These are phyloP conservation scores for Bremia lactucae DNA, from an alignment of 352 stramenopile genomes.

Conservation along the genomic window DNA sequence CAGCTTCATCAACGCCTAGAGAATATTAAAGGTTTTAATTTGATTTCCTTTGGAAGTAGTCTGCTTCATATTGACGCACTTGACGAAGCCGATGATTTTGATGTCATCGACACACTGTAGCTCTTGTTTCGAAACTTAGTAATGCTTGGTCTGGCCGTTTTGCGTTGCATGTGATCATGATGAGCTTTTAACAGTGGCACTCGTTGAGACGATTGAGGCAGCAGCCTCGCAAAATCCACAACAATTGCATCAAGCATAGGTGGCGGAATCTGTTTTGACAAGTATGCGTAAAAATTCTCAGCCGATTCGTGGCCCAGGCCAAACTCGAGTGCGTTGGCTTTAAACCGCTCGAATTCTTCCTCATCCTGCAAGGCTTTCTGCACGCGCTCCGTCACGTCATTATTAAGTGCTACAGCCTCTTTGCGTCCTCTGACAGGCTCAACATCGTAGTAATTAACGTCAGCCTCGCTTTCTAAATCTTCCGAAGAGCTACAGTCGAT, in stretches of 20 bases:
- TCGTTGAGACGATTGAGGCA: conserved; percentile 46
- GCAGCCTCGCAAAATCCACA: conserved; percentile 65
- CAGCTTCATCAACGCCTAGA: conserved; percentile 21
- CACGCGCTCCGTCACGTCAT: conserved; percentile 63
- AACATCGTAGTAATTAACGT: conserved; percentile 54
- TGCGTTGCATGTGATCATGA: conserved; percentile 35
- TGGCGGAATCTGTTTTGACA: conserved; percentile 40
- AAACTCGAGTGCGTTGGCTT: conserved; percentile 62
- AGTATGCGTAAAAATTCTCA: conserved; percentile 55
- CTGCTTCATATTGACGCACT: conserved; percentile 21
- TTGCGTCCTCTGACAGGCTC: conserved; percentile 67
- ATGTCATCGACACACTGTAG: conserved; percentile 37
- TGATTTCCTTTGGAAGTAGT: too few species aligned
- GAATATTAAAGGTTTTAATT: too few species aligned
- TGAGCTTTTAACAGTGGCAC: conserved; percentile 65
- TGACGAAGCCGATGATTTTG: conserved; percentile 20
- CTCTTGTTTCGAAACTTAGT: conserved; percentile 46
- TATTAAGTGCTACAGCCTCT: conserved; percentile 60
- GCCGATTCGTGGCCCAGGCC: conserved; percentile 56
- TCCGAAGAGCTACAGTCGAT: conserved; percentile 44
- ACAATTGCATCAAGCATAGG: conserved; percentile 58
- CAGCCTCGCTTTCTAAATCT: conserved; percentile 33
- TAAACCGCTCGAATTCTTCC: conserved; percentile 67
- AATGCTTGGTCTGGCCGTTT: conserved; percentile 20
- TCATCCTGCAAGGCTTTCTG: conserved; percentile 34